A percentile compares a stretch with the other conserved stretches of the same genome.
These are phyloP conservation scores for Taiozyma sp. DNA, from an alignment of 1,139 yeast genomes.

Conservation along the genomic window DNA sequence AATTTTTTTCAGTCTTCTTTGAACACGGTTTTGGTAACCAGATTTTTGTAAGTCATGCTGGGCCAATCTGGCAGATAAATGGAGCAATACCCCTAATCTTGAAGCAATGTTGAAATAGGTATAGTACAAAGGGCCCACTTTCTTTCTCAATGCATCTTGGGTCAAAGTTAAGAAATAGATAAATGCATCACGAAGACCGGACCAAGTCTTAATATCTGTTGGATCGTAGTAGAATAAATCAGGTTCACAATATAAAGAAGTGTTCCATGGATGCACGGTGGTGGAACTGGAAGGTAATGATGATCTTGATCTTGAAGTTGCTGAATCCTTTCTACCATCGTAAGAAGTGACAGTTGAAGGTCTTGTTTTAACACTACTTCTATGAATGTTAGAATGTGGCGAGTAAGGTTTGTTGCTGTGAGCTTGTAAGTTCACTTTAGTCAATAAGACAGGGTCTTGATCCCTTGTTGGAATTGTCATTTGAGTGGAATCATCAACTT, in stretches of 20 bases:
- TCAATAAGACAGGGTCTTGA: conserved; percentile 6
- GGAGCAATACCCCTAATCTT: conserved; percentile 41
- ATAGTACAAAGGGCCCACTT: conserved; percentile 45
- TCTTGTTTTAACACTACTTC: conserved; percentile 8
- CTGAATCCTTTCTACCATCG: conserved; percentile 14
- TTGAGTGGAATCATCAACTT: conserved; percentile 28
- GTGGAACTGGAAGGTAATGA: conserved; percentile 13
- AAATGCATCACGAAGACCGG: conserved; percentile 43
- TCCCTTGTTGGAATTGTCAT: conserved; percentile 21
- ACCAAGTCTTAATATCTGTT: conserved; percentile 57
- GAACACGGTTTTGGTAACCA: conserved; percentile 41
- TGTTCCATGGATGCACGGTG: conserved; percentile 24
- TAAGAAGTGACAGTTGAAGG: conserved; percentile 10
- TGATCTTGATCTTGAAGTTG: conserved; percentile 10
- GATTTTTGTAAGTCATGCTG: conserved; percentile 44
- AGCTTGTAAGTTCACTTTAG: conserved; percentile 7
- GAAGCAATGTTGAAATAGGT: conserved; percentile 49
- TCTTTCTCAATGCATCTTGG: conserved; percentile 43
- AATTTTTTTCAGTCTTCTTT: conserved; percentile 45
- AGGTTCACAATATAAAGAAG: conserved; percentile 24
- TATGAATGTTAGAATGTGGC: conserved; percentile 4
- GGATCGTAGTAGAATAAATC: conserved; percentile 52
- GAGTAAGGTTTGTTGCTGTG: conserved; percentile 6
- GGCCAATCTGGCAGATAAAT: conserved; percentile 48
- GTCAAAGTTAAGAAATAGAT: conserved; percentile 42